Conservation (phyloP, 768 basidiomycete species). For the Agaricus subrufescens region DNA sequence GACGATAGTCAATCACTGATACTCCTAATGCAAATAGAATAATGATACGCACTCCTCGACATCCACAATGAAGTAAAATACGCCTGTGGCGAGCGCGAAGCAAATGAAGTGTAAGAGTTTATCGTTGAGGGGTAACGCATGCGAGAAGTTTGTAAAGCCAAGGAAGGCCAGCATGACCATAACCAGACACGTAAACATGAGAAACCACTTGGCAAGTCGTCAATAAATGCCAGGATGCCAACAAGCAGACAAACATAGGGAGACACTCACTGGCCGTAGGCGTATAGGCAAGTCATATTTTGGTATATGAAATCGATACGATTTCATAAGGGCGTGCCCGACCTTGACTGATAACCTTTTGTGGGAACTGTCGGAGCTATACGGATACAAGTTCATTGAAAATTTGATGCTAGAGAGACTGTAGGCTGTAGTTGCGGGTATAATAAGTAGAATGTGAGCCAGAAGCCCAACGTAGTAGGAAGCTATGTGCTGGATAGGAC, state of each 20-base stretch:
- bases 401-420: neutral
- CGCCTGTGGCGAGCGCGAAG: conserved; percentile 66
- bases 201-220: conserved; percentile 59
- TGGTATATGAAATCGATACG: conserved; percentile 56
- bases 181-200: conserved; percentile 62
- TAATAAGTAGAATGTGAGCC: neutral
- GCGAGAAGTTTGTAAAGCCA: conserved; percentile 70
- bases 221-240: neutral
- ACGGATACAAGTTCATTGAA: neutral
- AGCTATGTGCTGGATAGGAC: too few relatives aligned
- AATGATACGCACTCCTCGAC: conserved; percentile 69
- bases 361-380: neutral
- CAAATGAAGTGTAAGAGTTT: conserved; percentile 79
- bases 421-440: neutral
- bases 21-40: neutral
- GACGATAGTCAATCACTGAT: neutral
- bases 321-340: conserved; percentile 67
- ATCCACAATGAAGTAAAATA: conserved; percentile 87
- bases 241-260: conserved; percentile 1
- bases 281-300: conserved; percentile 69
- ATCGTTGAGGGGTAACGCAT: conserved; percentile 67
- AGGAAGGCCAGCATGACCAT: conserved; percentile 71
- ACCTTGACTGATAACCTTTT: conserved; percentile 38
- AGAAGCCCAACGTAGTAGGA: too few relatives aligned
- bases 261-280: conserved; percentile 53